Conservation (phyloP, 2,329 filamentous ascomycete species). For the Alternaria hordeiaustralica region DNA sequence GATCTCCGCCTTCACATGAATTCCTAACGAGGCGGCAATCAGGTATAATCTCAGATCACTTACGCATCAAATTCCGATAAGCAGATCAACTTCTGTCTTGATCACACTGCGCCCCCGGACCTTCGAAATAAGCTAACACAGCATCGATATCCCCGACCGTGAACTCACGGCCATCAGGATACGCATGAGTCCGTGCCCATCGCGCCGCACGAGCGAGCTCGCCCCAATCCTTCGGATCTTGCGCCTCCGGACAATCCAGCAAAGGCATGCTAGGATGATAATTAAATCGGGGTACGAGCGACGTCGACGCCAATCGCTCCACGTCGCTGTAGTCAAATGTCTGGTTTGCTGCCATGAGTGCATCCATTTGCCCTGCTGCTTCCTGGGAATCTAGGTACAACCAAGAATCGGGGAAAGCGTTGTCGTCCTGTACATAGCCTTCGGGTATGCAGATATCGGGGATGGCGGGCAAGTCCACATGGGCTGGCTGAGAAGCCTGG, state of each 20-base stretch:
- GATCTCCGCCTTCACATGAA: not conserved
- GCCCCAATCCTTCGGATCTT: not conserved
- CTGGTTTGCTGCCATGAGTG: constrained; percentile 4
- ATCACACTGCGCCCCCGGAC: not conserved
- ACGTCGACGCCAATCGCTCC: not conserved
- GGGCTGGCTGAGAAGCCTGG: not conserved
- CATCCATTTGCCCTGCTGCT: not conserved
- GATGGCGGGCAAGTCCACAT: not conserved
- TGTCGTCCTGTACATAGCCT: not conserved
- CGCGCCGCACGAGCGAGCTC: not conserved
- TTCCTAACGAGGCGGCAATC: not conserved
- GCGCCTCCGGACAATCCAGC: not conserved
- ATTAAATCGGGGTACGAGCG: not conserved
- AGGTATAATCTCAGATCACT: not conserved
- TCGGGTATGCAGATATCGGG: not conserved
- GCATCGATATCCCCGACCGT: not conserved
- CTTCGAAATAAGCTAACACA: not conserved
- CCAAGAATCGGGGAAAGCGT: not conserved
- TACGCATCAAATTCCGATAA: not conserved
- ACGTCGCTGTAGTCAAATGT: not conserved
- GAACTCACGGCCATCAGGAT: not conserved
- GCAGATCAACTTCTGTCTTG: not conserved
- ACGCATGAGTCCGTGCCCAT: not conserved
- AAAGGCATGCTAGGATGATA: not conserved
- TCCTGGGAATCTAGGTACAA: not conserved